Percentiles rank a stretch among this genome's conserved stretches.
These are phyloP conservation scores for Sporisorium reilianum DNA, from an alignment of 1,284 basidiomycete genomes.

Conservation along the genomic window DNA sequence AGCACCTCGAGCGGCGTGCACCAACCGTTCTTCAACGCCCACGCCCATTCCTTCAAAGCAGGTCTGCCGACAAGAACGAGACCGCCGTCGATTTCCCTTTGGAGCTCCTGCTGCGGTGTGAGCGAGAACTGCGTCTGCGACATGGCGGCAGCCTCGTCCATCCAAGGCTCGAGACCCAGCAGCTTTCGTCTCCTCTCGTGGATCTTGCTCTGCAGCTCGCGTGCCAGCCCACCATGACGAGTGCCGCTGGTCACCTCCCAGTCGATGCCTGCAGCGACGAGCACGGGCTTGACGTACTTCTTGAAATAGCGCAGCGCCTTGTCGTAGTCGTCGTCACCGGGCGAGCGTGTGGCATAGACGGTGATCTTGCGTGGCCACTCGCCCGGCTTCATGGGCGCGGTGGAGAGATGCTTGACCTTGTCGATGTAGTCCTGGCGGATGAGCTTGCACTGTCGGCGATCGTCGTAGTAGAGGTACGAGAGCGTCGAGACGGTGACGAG, in stretches of 20 bases:
- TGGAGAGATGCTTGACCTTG: constrained; percentile 81
- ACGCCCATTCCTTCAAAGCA: constrained; percentile 93
- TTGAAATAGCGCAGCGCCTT: constrained; percentile 87
- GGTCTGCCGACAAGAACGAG: constrained; percentile 88
- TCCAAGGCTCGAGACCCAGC: constrained; percentile 64
- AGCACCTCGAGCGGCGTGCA: constrained; percentile 74
- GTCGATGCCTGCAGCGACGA: constrained; percentile 93
- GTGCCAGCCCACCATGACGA: constrained; percentile 84
- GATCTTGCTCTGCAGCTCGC: constrained; percentile 80
- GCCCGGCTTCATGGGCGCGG: constrained; percentile 77
- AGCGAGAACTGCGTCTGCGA: constrained; percentile 75
- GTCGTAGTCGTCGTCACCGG: constrained; percentile 92
- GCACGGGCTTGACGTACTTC: constrained; percentile 95
- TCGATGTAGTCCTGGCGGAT: constrained; percentile 84
- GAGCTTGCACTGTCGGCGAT: constrained; percentile 80
- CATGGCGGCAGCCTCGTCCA: constrained; percentile 67
- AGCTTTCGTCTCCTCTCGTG: constrained; percentile 75
- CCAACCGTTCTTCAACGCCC: constrained; percentile 87
- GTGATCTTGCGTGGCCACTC: constrained; percentile 83
- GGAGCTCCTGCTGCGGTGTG: constrained; percentile 74
- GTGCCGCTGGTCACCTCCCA: constrained; percentile 86
- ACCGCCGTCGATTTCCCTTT: constrained; percentile 82
- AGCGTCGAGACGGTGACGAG: constrained; percentile 79
- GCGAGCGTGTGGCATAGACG: constrained; percentile 90
- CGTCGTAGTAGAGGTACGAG: constrained; percentile 83